Evolutionary conservation across 148 eudicot genomes (phyloP).

Genomic region (Cornus controversa): DNA sequence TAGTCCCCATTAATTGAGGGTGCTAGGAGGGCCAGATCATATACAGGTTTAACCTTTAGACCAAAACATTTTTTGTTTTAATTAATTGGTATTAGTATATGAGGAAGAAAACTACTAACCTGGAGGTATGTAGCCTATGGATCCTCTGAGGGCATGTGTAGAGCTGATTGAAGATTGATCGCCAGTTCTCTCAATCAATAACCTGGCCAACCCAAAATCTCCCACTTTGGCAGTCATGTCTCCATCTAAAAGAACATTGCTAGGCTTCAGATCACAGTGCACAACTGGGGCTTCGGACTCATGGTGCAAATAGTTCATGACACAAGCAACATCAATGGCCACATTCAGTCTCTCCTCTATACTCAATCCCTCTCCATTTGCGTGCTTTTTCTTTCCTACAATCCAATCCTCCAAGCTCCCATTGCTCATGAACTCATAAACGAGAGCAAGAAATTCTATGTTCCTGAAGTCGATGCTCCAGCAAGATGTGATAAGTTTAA

Average conservation of each 20-base stretch:
- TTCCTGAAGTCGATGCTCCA: constrained; percentile 31
- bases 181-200: constrained; percentile 23
- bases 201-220: constrained; percentile 67
- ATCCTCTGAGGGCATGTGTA: constrained; percentile 48
- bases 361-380: constrained; percentile 30
- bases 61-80: too few species aligned
- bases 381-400: constrained; percentile 9
- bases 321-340: constrained; percentile 32
- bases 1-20: too few species aligned
- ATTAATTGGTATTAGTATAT: too few species aligned
- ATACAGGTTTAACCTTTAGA: too few species aligned
- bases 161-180: constrained; percentile 40
- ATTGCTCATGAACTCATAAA: constrained; percentile 26
- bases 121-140: constrained; percentile 76
- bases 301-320: constrained; percentile 32
- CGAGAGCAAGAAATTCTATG: constrained; percentile 32
- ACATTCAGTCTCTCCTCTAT: constrained; percentile 23
- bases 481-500: constrained; percentile 36
- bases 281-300: constrained; percentile 51
- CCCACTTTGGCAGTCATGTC: constrained; percentile 65
- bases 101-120: constrained; percentile 28
- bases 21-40: too few species aligned
- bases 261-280: constrained; percentile 73
- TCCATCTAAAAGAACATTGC: constrained; percentile 53
- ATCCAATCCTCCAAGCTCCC: constrained; percentile 38